These are phyloP conservation scores for Closterium sp. DNA, from an alignment of 139 green algal genomes.

Conservation along the genomic window DNA sequence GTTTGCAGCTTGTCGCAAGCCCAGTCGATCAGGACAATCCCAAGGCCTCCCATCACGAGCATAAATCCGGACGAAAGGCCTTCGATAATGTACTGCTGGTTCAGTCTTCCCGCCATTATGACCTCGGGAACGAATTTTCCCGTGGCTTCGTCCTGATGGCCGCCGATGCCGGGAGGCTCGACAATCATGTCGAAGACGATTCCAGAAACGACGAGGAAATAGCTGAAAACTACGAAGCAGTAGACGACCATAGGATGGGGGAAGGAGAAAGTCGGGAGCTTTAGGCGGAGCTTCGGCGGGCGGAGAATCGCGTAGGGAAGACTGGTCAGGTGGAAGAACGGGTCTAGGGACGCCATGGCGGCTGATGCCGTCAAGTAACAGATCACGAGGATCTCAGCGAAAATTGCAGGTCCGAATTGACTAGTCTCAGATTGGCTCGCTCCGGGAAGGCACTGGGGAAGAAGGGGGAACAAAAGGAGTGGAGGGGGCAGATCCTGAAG, in stretches of 20 bases:
- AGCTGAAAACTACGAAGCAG: constrained; percentile 24
- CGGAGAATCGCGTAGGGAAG: constrained; percentile 29
- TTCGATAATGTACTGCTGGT: constrained; percentile 71
- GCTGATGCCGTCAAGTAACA: not conserved
- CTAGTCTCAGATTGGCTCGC: not conserved
- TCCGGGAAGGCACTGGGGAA: no score
- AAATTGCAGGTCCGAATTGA: not conserved
- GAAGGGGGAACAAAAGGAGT: no score
- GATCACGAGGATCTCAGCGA: not conserved
- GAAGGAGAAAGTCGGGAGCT: constrained; percentile 3
- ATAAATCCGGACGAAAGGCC: constrained; percentile 66
- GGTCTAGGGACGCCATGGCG: constrained; percentile 12
- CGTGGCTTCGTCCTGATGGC: constrained; percentile 26
- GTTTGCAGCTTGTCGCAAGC: constrained; percentile 21
- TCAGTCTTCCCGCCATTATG: constrained; percentile 64
- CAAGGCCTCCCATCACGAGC: constrained; percentile 63
- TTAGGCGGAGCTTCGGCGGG: constrained; percentile 32
- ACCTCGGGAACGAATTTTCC: constrained; percentile 23
- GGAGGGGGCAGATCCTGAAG: no score
- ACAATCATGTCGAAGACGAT: constrained; percentile 47
- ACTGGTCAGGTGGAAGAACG: constrained; percentile 23
- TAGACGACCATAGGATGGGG: not conserved
- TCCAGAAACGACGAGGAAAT: constrained; percentile 50
- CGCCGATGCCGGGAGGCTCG: constrained; percentile 44
- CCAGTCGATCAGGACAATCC: constrained; percentile 25